Evolutionary conservation across 2,329 filamentous ascomycete genomes (phyloP), one percentile per base, ranked within the genome.

Genomic region (Fusarium scirpi): DNA sequence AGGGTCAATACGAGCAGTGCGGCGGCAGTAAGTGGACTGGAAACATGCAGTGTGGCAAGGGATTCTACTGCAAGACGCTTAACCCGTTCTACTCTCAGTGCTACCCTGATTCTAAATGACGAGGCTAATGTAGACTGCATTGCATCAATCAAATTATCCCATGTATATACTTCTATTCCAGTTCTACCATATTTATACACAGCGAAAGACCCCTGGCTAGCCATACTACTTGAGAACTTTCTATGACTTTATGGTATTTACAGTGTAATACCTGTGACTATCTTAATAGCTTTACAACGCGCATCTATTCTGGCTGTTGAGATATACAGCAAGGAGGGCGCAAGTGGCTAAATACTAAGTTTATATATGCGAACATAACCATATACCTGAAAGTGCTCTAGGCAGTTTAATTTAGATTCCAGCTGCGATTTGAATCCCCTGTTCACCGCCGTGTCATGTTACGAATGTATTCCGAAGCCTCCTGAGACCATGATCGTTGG

Each of bases 61-160:
- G 55, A 3, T 62, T 45, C 11, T 38, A 60, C 24, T 62, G 59
- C 55, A 62, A 62, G 55, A 10, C n/a, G 2, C 59, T 60, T 0
- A 62, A 62, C 29, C 45, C 55, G 1, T 62, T 24, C 30, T 62
- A 62, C 13, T 24, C 55, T 32, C 59, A 62, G 18, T 62, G 59
- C 8, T 62, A 62, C n/a, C 59, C 59, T 5, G 29, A 62, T 6
- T n/a, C 24, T 24, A 55, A 52, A 13, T 11, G 12, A 43, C 25
- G 4, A 13, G 25, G 20, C 15, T 11, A 5, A 40, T n/a, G 8
- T 18, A 6, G 6, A 16, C 11, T 30, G 2, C 6, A 9, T 11
- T 22, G 4, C 8, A 22, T 43, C 8, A 34, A 22, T 11, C 15
- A 27, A 40, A 32, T 3, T 1, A 32, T n/a, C 11, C 5, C 11